Percentiles rank a stretch among this genome's conserved stretches.
phyloP scores from a whole-genome alignment of 2,329 filamentous ascomycete species.

The Colletotrichum incanum region DNA sequence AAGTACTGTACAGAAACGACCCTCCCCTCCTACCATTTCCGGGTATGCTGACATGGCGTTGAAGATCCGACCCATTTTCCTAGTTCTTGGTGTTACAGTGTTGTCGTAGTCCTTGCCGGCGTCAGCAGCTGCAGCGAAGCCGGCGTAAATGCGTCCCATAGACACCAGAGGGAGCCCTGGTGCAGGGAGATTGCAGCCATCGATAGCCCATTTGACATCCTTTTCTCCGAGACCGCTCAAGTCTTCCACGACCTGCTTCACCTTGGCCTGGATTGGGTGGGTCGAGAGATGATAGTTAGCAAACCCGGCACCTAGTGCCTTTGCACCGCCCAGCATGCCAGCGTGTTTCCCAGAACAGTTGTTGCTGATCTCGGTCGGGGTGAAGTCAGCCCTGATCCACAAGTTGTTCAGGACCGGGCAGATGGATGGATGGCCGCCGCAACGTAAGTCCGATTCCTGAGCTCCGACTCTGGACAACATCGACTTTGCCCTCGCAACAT shows the following conservation, averaged over 20 bases:
- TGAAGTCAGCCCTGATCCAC: slow-evolving; percentile 58
- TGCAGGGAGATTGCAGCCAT: slow-evolving; percentile 65
- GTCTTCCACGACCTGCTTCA: slow-evolving; percentile 56
- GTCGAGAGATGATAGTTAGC: slow-evolving; percentile 54
- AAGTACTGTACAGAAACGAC: slow-evolving; percentile 62
- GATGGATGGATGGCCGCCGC: slow-evolving; percentile 59
- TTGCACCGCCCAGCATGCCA: slow-evolving; percentile 62
- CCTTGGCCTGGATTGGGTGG: slow-evolving; percentile 57
- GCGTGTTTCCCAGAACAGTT: slow-evolving; percentile 67
- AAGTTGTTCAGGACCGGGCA: slow-evolving; percentile 53
- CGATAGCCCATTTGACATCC: slow-evolving; percentile 58
- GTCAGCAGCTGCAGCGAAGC: slow-evolving; percentile 55
- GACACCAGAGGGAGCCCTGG: slow-evolving; percentile 58
- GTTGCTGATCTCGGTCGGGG: slow-evolving; percentile 57
- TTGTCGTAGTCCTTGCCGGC: not conserved
- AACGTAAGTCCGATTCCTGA: slow-evolving; percentile 56
- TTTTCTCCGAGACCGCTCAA: slow-evolving; percentile 49
- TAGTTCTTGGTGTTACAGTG: slow-evolving; percentile 36
- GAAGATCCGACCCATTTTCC: slow-evolving; percentile 55
- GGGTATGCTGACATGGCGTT: slow-evolving; percentile 60
- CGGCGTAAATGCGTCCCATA: slow-evolving; percentile 55
- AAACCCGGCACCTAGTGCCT: slow-evolving; percentile 52
- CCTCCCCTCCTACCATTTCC: slow-evolving; percentile 61
- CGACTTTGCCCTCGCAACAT: slow-evolving; percentile 53
- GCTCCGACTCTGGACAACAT: slow-evolving; percentile 57